Evolutionary conservation across 1,139 yeast species (phyloP).

Genomic region (Cylindricascospora bacillispora): DNA sequence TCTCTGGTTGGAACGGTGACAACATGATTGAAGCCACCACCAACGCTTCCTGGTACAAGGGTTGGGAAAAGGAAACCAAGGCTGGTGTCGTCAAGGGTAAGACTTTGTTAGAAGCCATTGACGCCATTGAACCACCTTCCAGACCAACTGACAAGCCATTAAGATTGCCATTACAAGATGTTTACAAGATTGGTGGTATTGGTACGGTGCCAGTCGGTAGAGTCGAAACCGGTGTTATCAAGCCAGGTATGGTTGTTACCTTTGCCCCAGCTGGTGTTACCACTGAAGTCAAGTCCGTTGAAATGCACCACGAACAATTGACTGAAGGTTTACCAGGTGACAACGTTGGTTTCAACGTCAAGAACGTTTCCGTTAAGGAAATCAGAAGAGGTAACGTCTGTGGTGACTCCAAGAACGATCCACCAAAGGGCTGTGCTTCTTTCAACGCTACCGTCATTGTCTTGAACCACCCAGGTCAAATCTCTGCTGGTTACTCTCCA

Average conservation of each 20-base stretch:
- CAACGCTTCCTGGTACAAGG: constrained; percentile 89
- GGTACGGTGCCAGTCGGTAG: constrained; percentile 93
- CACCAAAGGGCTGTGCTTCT: constrained; percentile 72
- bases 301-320: constrained; percentile 88
- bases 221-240: constrained; percentile 85
- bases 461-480: constrained; percentile 91
- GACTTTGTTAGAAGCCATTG: constrained; percentile 81
- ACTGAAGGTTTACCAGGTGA: constrained; percentile 85
- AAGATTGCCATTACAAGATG: constrained; percentile 87
- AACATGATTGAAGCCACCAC: constrained; percentile 77
- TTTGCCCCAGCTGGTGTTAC: constrained; percentile 90
- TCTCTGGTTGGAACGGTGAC: constrained; percentile 93
- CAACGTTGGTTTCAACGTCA: constrained; percentile 91
- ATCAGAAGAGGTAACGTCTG: constrained; percentile 92
- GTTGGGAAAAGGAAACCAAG: constrained; percentile 81
- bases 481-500: constrained; percentile 88
- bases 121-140: constrained; percentile 71
- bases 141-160: constrained; percentile 87
- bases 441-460: constrained; percentile 85
- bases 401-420: constrained; percentile 94
- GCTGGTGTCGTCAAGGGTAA: constrained; percentile 67
- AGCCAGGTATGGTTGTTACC: constrained; percentile 84
- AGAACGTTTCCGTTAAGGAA: constrained; percentile 89
- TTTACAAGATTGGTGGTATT: constrained; percentile 65
- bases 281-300: constrained; percentile 88